These are phyloP conservation scores for Tulasnella sp. DNA, from an alignment of 768 basidiomycete genomes.

Conservation along the genomic window DNA sequence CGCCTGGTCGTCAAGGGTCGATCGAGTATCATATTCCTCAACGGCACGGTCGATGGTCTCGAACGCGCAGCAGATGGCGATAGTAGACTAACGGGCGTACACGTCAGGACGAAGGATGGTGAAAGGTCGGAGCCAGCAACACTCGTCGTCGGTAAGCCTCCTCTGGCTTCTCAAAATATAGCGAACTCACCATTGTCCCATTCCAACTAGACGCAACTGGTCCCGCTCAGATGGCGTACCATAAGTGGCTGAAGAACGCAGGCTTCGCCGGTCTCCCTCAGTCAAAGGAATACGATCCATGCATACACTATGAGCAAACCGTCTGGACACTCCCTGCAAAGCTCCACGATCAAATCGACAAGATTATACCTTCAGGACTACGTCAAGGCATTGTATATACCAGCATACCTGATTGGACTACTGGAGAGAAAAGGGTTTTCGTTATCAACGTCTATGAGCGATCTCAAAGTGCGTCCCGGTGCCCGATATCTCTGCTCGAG, in stretches of 20 bases:
- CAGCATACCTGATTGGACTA: not conserved
- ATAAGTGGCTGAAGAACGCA: not conserved
- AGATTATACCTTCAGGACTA: not conserved
- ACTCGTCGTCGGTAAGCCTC: not conserved
- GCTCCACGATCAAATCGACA: not conserved
- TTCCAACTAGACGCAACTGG: conserved; percentile 6
- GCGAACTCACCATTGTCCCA: not conserved
- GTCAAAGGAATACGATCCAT: not conserved
- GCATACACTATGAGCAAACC: not conserved
- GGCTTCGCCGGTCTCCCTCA: not conserved
- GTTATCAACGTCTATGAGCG: not conserved
- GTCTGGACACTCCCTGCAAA: not conserved
- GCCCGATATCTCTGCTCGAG: not conserved
- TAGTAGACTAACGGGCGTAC: not conserved
- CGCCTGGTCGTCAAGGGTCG: not conserved
- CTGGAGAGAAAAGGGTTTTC: not conserved
- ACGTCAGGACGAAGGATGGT: not conserved
- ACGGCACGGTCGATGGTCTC: conserved; percentile 1
- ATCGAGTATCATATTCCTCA: not conserved
- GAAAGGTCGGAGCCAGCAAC: not conserved
- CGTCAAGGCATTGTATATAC: not conserved
- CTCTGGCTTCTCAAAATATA: not conserved
- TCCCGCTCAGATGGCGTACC: not conserved
- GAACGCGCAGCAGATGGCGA: not conserved
- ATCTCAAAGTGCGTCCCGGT: not conserved